Conservation (phyloP, 495 filamentous ascomycete species). For the Alectoria sarmentosa region DNA sequence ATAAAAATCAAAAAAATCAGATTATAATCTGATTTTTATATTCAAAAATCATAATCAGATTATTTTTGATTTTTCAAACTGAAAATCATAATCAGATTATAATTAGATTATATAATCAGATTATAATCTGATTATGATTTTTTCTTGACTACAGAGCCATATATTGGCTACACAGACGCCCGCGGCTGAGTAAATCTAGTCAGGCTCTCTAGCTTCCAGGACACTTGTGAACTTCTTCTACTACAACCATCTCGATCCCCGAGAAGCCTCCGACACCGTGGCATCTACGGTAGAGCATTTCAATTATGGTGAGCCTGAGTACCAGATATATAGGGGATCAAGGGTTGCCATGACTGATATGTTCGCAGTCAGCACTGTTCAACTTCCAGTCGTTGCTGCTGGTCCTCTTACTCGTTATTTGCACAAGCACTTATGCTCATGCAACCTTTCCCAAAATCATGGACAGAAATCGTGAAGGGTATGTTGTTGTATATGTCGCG, state of each 20-base stretch:
- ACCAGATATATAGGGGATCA: neutral
- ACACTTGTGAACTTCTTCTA: constrained; percentile 1
- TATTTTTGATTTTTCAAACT: too few relatives aligned
- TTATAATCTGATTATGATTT: too few relatives aligned
- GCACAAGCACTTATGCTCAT: constrained; percentile 89
- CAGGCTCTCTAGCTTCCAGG: neutral
- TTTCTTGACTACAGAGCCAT: too few relatives aligned
- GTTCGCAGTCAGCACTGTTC: constrained; percentile 83
- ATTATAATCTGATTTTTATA: too few relatives aligned
- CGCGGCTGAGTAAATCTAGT: neutral
- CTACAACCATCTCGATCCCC: neutral
- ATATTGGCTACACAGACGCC: neutral
- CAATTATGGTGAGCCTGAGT: constrained; percentile 6
- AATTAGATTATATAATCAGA: too few relatives aligned
- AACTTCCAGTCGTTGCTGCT: constrained; percentile 94
- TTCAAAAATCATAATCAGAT: too few relatives aligned
- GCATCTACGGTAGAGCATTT: neutral
- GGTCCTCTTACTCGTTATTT: constrained; percentile 90
- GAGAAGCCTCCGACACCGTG: neutral
- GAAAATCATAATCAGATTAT: too few relatives aligned
- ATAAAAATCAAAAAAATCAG: too few relatives aligned
- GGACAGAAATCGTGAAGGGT: constrained; percentile 89
- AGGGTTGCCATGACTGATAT: constrained; percentile 11
- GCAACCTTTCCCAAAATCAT: constrained; percentile 85
- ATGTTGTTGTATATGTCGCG: constrained; percentile 26